Base-by-base conservation (phyloP, 768 basidiomycete genomes). In the Lepiota brunneoincarnata region DNA sequence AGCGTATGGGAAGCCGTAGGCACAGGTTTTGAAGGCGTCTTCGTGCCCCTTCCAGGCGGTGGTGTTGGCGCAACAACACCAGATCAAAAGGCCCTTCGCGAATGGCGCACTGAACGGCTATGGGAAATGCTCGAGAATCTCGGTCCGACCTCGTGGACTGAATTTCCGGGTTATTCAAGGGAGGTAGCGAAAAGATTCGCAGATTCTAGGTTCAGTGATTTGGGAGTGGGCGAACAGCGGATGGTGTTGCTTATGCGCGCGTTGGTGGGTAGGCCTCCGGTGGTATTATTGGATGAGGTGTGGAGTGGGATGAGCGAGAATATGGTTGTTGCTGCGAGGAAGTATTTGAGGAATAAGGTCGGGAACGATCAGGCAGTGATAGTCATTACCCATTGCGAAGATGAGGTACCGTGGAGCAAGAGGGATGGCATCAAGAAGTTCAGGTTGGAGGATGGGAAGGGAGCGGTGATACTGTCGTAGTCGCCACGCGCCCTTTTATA, bases 301-400 rank as follows among this genome's bases (percentile, higher is more conserved):
- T 94, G 91, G 82, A 86, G 89, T 18, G 95, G 94, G 21, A 95
- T 98, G 91, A 91, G 91, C 58, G 85, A 82, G 40, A 70, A 67
- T 4, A 91, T 92, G 83, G 82, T 95, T 26, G 67, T 67, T 15
- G 79, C 80, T 34, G 89, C 85, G 37, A 74, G 80, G 58, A 60
- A 59, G 38, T 91, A 91, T 63, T 64, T 99, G 20, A 68, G 62
- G n/a, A 72, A 70, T 1, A 83, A 79, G 0, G 63, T 87, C 20
- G 72, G 71, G 18, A 59, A 68, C 10, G 71, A 78, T 39, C 93
- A 97, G 71, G 87, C 86, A 2, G 87, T 93, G 20, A 77, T 98
- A 0, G 86, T 91, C 2, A 81, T 98, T 51, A 92, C 87, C 36
- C 94, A 96, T 71, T 93, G 91, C 84, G 89, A 91, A 58, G 88